Conservation (phyloP, 192 early-diverging fungal species). For the Chytriomyces confervae region DNA sequence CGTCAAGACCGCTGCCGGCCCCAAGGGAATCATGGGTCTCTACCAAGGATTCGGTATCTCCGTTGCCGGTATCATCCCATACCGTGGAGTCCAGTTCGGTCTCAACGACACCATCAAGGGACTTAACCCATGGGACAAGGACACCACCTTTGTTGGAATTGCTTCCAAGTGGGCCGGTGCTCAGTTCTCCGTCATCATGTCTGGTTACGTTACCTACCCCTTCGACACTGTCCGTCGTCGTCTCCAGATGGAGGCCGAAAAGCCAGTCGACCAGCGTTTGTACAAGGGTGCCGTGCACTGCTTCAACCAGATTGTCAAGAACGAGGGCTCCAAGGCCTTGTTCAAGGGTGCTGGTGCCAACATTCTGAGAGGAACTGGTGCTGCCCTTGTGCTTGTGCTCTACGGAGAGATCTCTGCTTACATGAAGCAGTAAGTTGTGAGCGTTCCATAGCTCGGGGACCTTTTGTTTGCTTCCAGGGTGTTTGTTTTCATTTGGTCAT, state of each 20-base stretch:
- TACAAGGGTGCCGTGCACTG: constrained; percentile 86
- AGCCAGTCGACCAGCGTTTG: constrained; percentile 62
- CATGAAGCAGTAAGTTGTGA: constrained; percentile 15
- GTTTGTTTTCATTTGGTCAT: too few species aligned
- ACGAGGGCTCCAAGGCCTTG: constrained; percentile 90
- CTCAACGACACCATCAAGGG: constrained; percentile 77
- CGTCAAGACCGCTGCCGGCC: constrained; percentile 61
- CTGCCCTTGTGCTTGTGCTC: constrained; percentile 88
- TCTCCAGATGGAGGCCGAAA: constrained; percentile 93
- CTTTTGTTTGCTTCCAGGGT: too few species aligned
- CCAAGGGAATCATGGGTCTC: constrained; percentile 58
- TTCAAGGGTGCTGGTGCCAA: constrained; percentile 99
- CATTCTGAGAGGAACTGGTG: constrained; percentile 97
- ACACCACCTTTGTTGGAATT: constrained; percentile 40
- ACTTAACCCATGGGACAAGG: constrained; percentile 40
- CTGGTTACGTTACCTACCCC: constrained; percentile 68
- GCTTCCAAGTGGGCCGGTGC: constrained; percentile 37
- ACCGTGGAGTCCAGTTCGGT: constrained; percentile 85
- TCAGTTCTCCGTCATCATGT: constrained; percentile 35
- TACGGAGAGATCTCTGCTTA: constrained; percentile 53
- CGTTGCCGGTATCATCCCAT: constrained; percentile 87
- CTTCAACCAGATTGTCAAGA: constrained; percentile 84
- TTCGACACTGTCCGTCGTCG: constrained; percentile 97
- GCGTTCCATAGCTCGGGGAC: too few species aligned
- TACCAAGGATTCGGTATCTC: constrained; percentile 97